Evolutionary conservation across 106 monocot genomes (phyloP).

Genomic region (Iris macrosiphon): DNA sequence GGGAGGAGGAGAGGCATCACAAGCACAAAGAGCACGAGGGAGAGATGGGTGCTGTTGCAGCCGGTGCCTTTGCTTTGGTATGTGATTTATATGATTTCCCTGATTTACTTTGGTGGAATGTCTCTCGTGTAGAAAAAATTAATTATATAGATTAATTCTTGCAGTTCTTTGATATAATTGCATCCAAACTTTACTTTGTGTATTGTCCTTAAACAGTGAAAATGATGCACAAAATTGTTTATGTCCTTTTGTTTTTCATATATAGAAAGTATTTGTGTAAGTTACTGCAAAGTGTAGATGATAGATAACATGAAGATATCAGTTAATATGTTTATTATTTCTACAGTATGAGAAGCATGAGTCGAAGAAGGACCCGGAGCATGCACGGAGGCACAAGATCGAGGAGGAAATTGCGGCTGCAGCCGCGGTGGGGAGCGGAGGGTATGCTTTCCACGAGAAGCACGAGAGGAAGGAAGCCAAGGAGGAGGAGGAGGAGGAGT

Average conservation of each 20-base stretch:
- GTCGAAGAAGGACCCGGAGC: constrained; percentile 55
- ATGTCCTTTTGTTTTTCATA: background rate
- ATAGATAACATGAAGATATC: too few species aligned
- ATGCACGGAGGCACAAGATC: constrained; percentile 47
- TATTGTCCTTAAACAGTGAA: background rate
- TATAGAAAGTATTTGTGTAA: background rate
- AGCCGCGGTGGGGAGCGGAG: constrained; percentile 31
- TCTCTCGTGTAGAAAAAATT: too few species aligned
- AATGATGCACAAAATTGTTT: background rate
- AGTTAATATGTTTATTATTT: background rate
- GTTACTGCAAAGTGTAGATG: background rate
- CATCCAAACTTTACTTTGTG: too few species aligned
- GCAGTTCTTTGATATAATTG: too few species aligned
- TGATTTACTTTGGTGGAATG: background rate
- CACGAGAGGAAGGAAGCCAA: constrained; percentile 39
- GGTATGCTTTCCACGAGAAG: constrained; percentile 42
- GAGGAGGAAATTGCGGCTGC: constrained; percentile 42
- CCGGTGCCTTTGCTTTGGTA: constrained; percentile 57
- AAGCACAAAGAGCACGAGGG: constrained; percentile 59
- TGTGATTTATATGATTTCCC: background rate
- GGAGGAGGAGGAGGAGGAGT: constrained; percentile 20
- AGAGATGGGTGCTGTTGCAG: constrained; percentile 49
- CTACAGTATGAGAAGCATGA: constrained; percentile 51
- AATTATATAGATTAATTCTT: too few species aligned
- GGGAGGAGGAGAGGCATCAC: constrained; percentile 60